Base-by-base conservation (phyloP, 768 basidiomycete species). In the Steccherinum ochraceum region DNA sequence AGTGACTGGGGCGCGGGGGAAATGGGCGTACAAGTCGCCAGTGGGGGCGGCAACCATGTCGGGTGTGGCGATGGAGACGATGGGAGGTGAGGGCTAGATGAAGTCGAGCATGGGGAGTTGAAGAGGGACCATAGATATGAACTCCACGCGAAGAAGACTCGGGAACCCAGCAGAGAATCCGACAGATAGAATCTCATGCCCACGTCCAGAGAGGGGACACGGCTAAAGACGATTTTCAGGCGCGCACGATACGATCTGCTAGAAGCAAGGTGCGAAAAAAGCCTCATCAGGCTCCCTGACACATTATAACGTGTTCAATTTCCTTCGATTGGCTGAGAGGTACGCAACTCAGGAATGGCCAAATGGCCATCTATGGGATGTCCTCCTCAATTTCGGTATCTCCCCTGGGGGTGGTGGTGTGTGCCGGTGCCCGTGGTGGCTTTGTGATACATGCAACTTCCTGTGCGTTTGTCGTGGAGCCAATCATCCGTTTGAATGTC, bases 11-110 rank as follows among this genome's bases (percentile, higher is more conserved):
- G 62, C 56, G 50, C 72, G 69, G 45, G 76, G 76, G 66, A 80
- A 81, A 16, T 80, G 76, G 12, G 80, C 71, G 62, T 76, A 83
- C 46, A 79, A 70, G 67, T 80, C 81, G 68, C 71, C 69, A 67
- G 70, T 71, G 46, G 72, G 53, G 61, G 75, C 76, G 61, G 72
- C 73, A 66, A 83, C 83, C 83, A 86, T 85, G 57, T 52, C 56
- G 58, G 50, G 42, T 52, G 56, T 49, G 54, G 52, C 47, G 50
- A 57, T 52, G 48, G 53, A 51, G 58, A 55, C 59, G 56, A 58
- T 55, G 56, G 48, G 52, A 56, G 43, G 58, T 52, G 50, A 57
- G 56, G 42, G 55, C 58, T 49, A 61, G 56, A 56, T 53, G 55
- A 53, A 52, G 50, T 61, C 60, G 53, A 59, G 59, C 61, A 62